phyloP scores from a whole-genome alignment of 139 green algal genomes.

The Chlorella sp. region DNA sequence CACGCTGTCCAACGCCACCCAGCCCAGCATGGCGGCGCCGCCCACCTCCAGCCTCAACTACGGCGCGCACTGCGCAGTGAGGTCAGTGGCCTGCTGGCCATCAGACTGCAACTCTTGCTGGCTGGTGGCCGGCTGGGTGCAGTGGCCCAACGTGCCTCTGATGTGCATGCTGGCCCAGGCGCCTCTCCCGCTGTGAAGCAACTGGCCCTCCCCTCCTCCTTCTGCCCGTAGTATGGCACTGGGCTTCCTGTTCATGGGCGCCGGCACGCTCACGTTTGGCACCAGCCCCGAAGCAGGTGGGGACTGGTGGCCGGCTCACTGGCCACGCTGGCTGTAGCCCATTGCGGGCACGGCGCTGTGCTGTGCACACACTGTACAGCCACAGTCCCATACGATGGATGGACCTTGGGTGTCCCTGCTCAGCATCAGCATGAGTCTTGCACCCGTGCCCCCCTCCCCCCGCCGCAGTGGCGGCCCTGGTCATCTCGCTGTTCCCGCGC shows the following conservation, averaged over 20 bases:
- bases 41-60: conserved; percentile 60
- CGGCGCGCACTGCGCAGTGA: conserved; percentile 86
- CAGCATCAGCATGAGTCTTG: no score
- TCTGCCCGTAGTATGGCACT: conserved; percentile 63
- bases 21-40: neutral
- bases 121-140: no score
- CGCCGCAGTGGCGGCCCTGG: conserved; percentile 78
- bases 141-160: no score
- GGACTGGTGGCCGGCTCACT: neutral
- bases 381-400: no score
- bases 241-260: conserved; percentile 94
- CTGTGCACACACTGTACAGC: no score
- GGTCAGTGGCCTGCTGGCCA: no score
- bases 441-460: neutral
- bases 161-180: no score
- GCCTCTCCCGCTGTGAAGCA: no score
- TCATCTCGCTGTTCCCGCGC: conserved; percentile 89
- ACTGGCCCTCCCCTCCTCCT: neutral
- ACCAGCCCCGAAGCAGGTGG: conserved; percentile 60
- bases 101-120: no score
- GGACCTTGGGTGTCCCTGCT: no score
- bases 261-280: conserved; percentile 76
- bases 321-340: no score
- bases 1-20: conserved; percentile 9
- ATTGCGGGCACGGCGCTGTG: no score